Percentiles rank a stretch among this genome's conserved stretches.
Conservation (phyloP, 106 monocot genomes). For the Platanthera zijinensis region DNA sequence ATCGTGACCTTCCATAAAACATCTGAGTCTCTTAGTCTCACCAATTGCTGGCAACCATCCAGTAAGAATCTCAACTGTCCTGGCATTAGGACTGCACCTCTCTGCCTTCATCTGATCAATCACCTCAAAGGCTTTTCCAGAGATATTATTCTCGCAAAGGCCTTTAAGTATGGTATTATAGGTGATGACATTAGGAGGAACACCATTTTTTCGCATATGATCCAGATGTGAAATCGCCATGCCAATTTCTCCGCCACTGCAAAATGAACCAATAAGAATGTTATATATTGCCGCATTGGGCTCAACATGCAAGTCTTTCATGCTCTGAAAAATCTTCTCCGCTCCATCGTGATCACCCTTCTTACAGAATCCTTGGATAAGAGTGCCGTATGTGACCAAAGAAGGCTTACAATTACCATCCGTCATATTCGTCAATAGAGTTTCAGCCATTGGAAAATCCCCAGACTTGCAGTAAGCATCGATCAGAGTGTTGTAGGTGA, state of each 20-base stretch:
- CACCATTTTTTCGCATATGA: conserved; percentile 43
- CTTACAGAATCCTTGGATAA: conserved; percentile 72
- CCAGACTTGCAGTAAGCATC: conserved; percentile 34
- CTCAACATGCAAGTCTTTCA: conserved; percentile 22
- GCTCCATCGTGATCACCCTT: conserved; percentile 42
- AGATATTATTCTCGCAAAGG: conserved; percentile 32
- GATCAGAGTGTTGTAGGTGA: conserved; percentile 78
- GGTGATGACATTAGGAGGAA: conserved; percentile 36
- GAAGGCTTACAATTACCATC: conserved; percentile 34
- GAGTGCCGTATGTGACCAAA: conserved; percentile 59
- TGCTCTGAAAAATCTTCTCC: conserved; percentile 38
- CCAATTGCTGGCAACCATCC: conserved; percentile 69
- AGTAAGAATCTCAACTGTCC: conserved; percentile 66
- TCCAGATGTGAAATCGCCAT: conserved; percentile 40
- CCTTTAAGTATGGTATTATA: conserved; percentile 62
- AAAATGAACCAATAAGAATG: conserved; percentile 42
- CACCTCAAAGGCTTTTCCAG: conserved; percentile 36
- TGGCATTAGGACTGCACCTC: conserved; percentile 40
- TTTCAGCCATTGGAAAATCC: conserved; percentile 43
- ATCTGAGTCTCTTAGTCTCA: conserved; percentile 40
- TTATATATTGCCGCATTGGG: conserved; percentile 53
- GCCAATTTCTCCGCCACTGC: conserved; percentile 19
- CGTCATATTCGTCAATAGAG: conserved; percentile 48
- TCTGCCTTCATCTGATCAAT: conserved; percentile 67
- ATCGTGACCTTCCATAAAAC: conserved; percentile 27